A percentile compares a stretch with the other conserved stretches of the same genome.
Evolutionary conservation across 495 filamentous ascomycete genomes (phyloP).

Genomic region (Penicillium subrubescens): DNA sequence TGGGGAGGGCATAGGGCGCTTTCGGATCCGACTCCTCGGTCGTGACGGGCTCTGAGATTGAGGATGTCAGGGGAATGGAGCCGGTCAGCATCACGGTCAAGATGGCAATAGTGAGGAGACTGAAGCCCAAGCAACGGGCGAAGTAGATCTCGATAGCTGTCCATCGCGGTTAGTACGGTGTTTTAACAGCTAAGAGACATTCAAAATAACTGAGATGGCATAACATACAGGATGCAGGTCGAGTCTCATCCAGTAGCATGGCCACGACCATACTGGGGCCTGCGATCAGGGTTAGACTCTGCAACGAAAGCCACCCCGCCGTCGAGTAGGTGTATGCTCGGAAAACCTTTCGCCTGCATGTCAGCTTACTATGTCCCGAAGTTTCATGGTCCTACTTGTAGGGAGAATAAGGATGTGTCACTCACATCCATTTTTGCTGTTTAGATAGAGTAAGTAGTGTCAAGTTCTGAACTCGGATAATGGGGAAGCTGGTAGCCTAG

Average conservation of each 20-base stretch:
- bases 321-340: conserved; percentile 67
- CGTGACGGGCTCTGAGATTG: conserved; percentile 41
- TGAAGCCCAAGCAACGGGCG: conserved; percentile 67
- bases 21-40: conserved; percentile 55
- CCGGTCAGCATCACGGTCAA: conserved; percentile 72
- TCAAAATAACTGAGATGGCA: neutral
- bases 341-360: conserved; percentile 52
- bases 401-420: neutral
- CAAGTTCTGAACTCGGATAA: neutral
- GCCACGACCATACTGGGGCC: conserved; percentile 68
- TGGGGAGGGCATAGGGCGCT: conserved; percentile 69
- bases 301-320: conserved; percentile 65
- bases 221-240: conserved; percentile 55
- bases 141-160: conserved; percentile 73
- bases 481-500: neutral
- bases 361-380: neutral
- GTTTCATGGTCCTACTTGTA: neutral
- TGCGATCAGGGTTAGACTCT: conserved; percentile 64
- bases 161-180: neutral
- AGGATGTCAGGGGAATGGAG: conserved; percentile 67
- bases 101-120: conserved; percentile 64
- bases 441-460: neutral
- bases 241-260: conserved; percentile 60
- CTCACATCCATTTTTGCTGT: conserved; percentile 25
- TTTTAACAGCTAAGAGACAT: no score